Conservation (phyloP, 257 asterid species). For the Forsythia viridissima region DNA sequence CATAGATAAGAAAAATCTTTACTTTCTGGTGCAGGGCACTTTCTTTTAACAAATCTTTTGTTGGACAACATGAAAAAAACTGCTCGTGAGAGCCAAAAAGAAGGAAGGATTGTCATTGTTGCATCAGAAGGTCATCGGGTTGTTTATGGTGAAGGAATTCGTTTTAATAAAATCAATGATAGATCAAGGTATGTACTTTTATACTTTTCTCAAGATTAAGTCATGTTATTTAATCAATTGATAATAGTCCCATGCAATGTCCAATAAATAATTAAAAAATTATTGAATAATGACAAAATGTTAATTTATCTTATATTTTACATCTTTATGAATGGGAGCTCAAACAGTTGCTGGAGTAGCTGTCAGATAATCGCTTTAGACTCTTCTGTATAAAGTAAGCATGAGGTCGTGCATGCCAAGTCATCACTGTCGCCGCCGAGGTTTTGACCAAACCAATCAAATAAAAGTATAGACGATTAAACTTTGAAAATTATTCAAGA, state of each 20-base stretch:
- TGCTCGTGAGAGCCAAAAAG: slow-evolving; percentile 45
- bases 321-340: background rate
- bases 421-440: too few relatives aligned
- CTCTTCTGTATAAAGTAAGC: too few relatives aligned
- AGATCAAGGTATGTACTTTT: slow-evolving; percentile 33
- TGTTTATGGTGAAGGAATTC: slow-evolving; percentile 43
- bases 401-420: too few relatives aligned
- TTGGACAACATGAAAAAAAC: slow-evolving; percentile 59
- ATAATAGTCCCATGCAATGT: background rate
- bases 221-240: background rate
- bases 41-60: slow-evolving; percentile 55
- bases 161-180: slow-evolving; percentile 56
- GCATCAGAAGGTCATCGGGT: slow-evolving; percentile 50
- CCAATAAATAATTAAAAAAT: background rate
- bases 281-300: background rate
- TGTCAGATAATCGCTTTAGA: too few relatives aligned
- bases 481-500: background rate
- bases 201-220: slow-evolving; percentile 5
- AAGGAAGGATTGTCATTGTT: slow-evolving; percentile 64
- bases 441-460: background rate
- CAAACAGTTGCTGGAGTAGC: background rate
- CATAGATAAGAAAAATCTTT: background rate
- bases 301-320: background rate
- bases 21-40: slow-evolving; percentile 47
- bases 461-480: background rate